Percentiles rank a stretch among this genome's conserved stretches.
These are phyloP conservation scores for Vitis labrusca DNA, from an alignment of 164 flowering plant species.

Conservation along the genomic window DNA sequence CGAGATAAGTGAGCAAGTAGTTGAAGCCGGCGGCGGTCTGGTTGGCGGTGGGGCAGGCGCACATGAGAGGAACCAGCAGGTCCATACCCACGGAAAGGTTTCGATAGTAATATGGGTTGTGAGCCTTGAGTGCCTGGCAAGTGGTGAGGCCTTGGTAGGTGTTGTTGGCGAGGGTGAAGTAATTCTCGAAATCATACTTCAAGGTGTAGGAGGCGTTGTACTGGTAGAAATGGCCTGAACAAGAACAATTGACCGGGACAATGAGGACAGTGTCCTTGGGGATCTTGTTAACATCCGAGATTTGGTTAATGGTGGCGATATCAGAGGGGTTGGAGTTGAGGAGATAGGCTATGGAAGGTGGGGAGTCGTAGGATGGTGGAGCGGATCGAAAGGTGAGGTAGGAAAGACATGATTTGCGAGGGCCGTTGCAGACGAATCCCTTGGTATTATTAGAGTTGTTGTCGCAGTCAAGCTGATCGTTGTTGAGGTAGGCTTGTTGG, in stretches of 20 bases:
- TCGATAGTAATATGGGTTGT: conserved; percentile 29
- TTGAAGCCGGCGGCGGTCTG: conserved; percentile 22
- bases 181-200: conserved; percentile 28
- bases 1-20: conserved; percentile 23
- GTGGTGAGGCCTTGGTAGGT: conserved; percentile 73
- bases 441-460: conserved; percentile 22
- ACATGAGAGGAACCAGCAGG: conserved; percentile 26
- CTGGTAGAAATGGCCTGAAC: conserved; percentile 48
- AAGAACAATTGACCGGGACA: conserved; percentile 64
- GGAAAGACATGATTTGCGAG: conserved; percentile 32
- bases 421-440: conserved; percentile 54
- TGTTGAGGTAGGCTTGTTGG: conserved; percentile 56
- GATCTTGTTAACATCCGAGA: conserved; percentile 30
- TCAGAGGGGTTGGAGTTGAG: conserved; percentile 24
- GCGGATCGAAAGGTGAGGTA: conserved; percentile 61
- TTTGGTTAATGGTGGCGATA: conserved; percentile 41
- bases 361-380: conserved; percentile 36
- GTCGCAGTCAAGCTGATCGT: conserved; percentile 50
- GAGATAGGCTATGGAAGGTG: conserved; percentile 40
- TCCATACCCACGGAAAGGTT: conserved; percentile 13
- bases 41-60: conserved; percentile 31
- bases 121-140: conserved; percentile 58
- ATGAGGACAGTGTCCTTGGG: conserved; percentile 35
- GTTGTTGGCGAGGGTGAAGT: conserved; percentile 49
- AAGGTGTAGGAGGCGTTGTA: conserved; percentile 43